A percentile compares a stretch with the other conserved stretches of the same genome.
These are phyloP conservation scores for Suhomyces canberraensis DNA, from an alignment of 805 yeast genomes.

Conservation along the genomic window DNA sequence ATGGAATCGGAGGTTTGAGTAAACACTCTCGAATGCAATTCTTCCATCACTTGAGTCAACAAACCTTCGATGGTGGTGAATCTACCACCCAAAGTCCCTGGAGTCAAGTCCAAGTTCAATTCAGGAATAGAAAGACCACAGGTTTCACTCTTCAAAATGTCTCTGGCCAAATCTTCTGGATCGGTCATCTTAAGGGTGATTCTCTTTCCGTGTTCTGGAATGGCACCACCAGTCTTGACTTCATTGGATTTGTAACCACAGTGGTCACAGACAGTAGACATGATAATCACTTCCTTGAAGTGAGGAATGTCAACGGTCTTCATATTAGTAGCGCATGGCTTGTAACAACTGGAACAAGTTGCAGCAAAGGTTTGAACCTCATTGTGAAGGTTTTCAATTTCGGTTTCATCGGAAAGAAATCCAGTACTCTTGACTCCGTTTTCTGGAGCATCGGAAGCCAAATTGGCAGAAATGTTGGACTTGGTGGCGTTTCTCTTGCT, in stretches of 20 bases:
- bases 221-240: constrained; percentile 97
- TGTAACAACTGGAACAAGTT: constrained; percentile 85
- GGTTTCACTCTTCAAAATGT: constrained; percentile 90
- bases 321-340: constrained; percentile 90
- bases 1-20: constrained; percentile 87
- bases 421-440: constrained; percentile 48
- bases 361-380: constrained; percentile 94
- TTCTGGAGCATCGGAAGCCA: constrained; percentile 14
- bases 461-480: constrained; percentile 28
- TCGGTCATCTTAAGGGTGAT: constrained; percentile 76
- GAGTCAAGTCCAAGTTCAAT: constrained; percentile 81
- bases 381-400: constrained; percentile 78
- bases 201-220: constrained; percentile 80
- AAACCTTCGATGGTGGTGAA: constrained; percentile 97
- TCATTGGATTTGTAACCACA: constrained; percentile 98
- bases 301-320: constrained; percentile 95
- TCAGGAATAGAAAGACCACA: constrained; percentile 87
- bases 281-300: constrained; percentile 93
- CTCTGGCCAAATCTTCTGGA: constrained; percentile 90
- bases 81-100: constrained; percentile 97
- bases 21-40: constrained; percentile 80
- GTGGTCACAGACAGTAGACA: constrained; percentile 88
- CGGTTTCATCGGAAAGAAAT: constrained; percentile 66
- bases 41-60: constrained; percentile 83
- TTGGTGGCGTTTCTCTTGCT: constrained; percentile 41